A percentile compares a stretch with the other conserved stretches of the same genome.
Evolutionary conservation across 306 rosid species (phyloP).

Genomic region (Quercus parvula): DNA sequence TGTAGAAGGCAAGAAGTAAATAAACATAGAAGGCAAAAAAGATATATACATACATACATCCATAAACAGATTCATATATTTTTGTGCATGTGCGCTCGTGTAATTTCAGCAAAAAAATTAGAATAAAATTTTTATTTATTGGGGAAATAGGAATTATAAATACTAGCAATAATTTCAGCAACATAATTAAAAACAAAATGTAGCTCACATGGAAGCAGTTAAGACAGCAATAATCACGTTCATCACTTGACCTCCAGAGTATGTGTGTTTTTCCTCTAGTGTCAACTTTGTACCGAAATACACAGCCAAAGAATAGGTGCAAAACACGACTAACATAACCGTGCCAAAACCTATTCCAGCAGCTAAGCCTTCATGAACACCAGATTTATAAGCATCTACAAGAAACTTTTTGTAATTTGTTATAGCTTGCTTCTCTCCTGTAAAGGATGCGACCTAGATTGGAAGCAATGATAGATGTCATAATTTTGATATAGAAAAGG

Average conservation of each 20-base stretch:
- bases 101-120: background rate
- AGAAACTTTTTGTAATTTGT: constrained; percentile 6
- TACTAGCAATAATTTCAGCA: background rate
- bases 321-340: constrained; percentile 6
- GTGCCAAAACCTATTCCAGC: constrained; percentile 19
- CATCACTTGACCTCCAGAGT: constrained; percentile 21
- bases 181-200: background rate
- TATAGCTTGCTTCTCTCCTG: constrained; percentile 31
- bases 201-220: constrained; percentile 24
- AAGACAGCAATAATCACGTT: constrained; percentile 27
- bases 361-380: constrained; percentile 20
- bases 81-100: background rate
- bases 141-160: background rate
- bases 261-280: constrained; percentile 12
- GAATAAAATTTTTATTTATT: background rate
- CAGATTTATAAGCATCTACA: constrained; percentile 18
- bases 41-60: no score
- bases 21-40: background rate
- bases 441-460: constrained; percentile 27
- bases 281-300: constrained; percentile 24
- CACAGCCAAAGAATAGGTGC: constrained; percentile 19
- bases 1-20: background rate
- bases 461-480: background rate
- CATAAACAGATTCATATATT: background rate
- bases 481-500: background rate